Conservation (phyloP, 2,329 filamentous ascomycete genomes). For the Monosporascus ibericus region DNA sequence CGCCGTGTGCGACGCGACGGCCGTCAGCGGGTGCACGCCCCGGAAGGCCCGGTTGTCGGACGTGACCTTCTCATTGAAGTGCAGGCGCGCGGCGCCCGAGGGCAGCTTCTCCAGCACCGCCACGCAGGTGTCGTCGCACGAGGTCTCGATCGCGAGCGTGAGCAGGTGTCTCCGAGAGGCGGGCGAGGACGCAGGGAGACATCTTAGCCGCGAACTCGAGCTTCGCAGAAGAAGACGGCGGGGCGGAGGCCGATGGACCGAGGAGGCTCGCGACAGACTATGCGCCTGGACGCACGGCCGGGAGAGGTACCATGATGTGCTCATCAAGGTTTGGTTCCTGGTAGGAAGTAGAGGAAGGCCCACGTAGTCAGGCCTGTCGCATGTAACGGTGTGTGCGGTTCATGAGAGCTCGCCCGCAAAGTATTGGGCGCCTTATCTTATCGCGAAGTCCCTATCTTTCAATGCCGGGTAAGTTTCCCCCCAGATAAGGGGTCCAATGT, state of each 20-base stretch:
- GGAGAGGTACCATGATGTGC: not conserved
- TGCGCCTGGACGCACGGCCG: not conserved
- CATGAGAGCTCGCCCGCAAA: not conserved
- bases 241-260: not conserved
- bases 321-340: not conserved
- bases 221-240: not conserved
- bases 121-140: conserved; percentile 90
- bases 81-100: conserved; percentile 46
- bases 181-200: not conserved
- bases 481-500: not conserved
- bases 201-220: not conserved
- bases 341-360: too few species aligned
- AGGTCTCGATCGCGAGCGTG: conserved; percentile 73
- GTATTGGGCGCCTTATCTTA: not conserved
- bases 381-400: too few species aligned
- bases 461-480: not conserved
- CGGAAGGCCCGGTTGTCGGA: conserved; percentile 68
- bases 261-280: not conserved
- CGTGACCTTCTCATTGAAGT: conserved; percentile 77
- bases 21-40: conserved; percentile 74
- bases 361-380: too few species aligned
- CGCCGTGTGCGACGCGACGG: conserved; percentile 69
- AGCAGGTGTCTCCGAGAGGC: conserved; percentile 31
- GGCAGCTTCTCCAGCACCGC: conserved; percentile 62
- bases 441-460: not conserved